Evolutionary conservation across 768 basidiomycete species (phyloP), one percentile per base, ranked within the genome.

Genomic region (Termitomyces sp.): DNA sequence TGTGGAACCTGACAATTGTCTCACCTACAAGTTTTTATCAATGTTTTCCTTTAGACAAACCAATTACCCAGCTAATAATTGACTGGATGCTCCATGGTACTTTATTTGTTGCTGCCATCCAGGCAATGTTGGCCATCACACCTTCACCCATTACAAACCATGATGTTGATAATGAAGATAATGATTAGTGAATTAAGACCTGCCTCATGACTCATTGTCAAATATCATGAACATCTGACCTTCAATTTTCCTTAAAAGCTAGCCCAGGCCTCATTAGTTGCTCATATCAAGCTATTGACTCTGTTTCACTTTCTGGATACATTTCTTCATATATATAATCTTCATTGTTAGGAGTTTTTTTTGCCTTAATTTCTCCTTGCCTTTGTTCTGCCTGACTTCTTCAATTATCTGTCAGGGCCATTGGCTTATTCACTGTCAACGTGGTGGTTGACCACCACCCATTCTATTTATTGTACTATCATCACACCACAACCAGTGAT

Each of bases 71-170:
- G 44, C 48, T 69, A 12, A 64, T 60, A 2, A 67, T 69, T 23
- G 67, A 67, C 44, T 69, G 66, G 68, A 63, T 61, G 5, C 61
- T 69, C 7, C 56, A 66, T 11, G 68, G 68, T n/a, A 60, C 47
- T 21, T 61, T 66, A 2, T 59, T 67, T 19, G 42, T 67, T 14
- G 40, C 67, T n/a, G n/a, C n/a, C n/a, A n/a, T n/a, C n/a, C n/a
- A n/a, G n/a, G n/a, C n/a, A n/a, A n/a, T n/a, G n/a, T n/a, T n/a
- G n/a, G n/a, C n/a, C n/a, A n/a, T n/a, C n/a, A n/a, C n/a, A n/a
- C 65, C 65, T 19, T 68, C 67, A 23, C 67, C 67, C 10, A 30
- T n/a, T 19, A 37, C 42, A 16, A 54, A 48, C 10, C 45, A 57
- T 11, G 55, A 53, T 16, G 19, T 34, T 4, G 23, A 10, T 21